Evolutionary conservation across 257 asterid species (phyloP).

Genomic region (Petrea volubilis): DNA sequence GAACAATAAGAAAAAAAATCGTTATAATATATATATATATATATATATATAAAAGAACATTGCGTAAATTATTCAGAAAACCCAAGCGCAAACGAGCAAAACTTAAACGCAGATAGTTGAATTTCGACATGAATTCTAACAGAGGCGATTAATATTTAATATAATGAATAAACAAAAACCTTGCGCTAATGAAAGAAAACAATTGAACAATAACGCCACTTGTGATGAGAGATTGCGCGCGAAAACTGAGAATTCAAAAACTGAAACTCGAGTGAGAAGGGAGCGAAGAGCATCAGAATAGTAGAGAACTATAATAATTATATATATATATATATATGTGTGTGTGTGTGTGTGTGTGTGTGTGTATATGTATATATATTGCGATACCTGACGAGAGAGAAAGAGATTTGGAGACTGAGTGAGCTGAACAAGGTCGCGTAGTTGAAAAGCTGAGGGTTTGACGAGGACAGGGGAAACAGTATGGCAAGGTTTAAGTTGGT

Average conservation of each 20-base stretch:
- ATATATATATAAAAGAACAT: background rate
- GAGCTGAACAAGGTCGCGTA: conserved; percentile 37
- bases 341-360: too few relatives aligned
- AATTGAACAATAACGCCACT: background rate
- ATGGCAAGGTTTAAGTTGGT: too few relatives aligned
- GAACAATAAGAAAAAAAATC: background rate
- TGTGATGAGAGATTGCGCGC: background rate
- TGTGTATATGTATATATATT: conserved; percentile 4
- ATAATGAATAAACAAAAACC: background rate
- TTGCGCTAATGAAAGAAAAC: conserved; percentile 9
- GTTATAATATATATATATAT: too few relatives aligned
- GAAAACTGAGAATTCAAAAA: background rate
- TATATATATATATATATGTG: too few relatives aligned
- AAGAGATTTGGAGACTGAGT: conserved; percentile 19
- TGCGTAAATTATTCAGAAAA: background rate
- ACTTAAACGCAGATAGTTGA: background rate
- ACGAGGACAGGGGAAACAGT: conserved; percentile 8
- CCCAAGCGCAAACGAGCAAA: background rate
- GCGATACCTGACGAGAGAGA: background rate
- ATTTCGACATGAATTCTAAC: background rate
- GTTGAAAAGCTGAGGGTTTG: conserved; percentile 23
- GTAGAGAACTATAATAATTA: conserved; percentile 22
- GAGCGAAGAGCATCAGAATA: background rate
- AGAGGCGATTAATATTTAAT: background rate
- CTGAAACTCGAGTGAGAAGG: conserved; percentile 1